Evolutionary conservation across 176 grass and related monocot species (phyloP).

Genomic region (Rhynchospora tenuis): DNA sequence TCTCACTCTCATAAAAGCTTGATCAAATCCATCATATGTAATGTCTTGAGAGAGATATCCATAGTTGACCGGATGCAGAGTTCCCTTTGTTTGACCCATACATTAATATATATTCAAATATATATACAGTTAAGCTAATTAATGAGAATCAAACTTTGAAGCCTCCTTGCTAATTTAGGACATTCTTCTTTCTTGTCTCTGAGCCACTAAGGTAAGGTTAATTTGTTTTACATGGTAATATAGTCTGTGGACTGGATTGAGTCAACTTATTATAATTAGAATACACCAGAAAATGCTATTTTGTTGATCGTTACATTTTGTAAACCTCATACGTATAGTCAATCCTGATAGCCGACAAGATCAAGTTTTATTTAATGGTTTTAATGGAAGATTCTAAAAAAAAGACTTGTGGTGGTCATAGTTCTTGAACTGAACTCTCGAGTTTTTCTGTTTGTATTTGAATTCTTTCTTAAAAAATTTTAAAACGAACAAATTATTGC

Average conservation of each 20-base stretch:
- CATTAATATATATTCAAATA: background rate
- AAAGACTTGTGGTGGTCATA: background rate
- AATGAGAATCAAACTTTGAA: background rate
- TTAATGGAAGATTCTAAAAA: background rate
- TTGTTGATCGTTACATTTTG: background rate
- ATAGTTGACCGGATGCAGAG: slow-evolving; percentile 2
- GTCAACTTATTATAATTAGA: slow-evolving; percentile 1
- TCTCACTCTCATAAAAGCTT: background rate
- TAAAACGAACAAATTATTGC: background rate
- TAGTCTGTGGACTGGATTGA: background rate
- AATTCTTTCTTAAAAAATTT: background rate
- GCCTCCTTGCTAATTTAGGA: background rate
- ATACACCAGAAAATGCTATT: background rate
- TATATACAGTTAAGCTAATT: background rate
- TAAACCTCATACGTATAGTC: background rate
- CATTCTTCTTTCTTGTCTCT: background rate
- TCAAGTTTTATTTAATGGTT: background rate
- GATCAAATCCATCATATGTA: slow-evolving; percentile 4
- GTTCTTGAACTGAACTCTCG: background rate
- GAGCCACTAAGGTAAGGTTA: background rate
- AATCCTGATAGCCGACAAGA: background rate
- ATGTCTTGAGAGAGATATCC: slow-evolving; percentile 15
- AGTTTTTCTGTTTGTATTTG: background rate
- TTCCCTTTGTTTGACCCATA: slow-evolving; percentile 8
- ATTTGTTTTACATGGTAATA: slow-evolving; percentile 15